Conservation (phyloP, 192 early-diverging fungal genomes). For the Phycomyces blakesleeanus region DNA sequence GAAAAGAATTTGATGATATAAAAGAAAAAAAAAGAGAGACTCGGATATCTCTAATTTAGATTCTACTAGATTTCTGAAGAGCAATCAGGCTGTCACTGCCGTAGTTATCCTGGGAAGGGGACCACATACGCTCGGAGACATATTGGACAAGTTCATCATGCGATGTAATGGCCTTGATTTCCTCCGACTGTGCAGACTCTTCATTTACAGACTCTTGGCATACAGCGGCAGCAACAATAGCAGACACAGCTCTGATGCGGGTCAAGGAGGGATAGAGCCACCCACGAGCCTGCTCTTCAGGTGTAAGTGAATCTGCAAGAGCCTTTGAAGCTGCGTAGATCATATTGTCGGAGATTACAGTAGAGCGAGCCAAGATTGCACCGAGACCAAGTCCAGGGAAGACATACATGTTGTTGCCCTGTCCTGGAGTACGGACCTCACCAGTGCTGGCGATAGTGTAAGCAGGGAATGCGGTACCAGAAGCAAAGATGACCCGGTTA, state of each 20-base stretch:
- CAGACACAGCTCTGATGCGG: constrained; percentile 84
- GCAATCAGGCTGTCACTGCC: too few relatives aligned
- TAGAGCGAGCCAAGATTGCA: constrained; percentile 68
- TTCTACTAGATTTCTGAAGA: too few relatives aligned
- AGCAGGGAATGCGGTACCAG: constrained; percentile 92
- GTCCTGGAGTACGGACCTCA: constrained; percentile 62
- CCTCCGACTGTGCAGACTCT: constrained; percentile 8
- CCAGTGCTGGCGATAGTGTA: constrained; percentile 63
- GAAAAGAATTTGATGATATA: too few relatives aligned
- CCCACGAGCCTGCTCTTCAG: constrained; percentile 64
- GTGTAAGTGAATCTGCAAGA: constrained; percentile 70
- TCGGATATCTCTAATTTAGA: too few relatives aligned
- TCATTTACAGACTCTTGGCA: constrained; percentile 36
- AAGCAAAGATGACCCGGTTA: constrained; percentile 90
- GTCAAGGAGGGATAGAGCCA: constrained; percentile 83
- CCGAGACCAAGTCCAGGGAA: constrained; percentile 95
- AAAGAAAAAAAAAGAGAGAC: too few relatives aligned
- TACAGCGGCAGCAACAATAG: constrained; percentile 81
- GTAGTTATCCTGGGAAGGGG: too few relatives aligned
- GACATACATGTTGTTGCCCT: constrained; percentile 97
- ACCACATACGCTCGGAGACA: constrained; percentile 12
- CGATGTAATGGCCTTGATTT: constrained; percentile 5
- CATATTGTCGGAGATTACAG: constrained; percentile 74
- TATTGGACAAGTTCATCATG: constrained; percentile 15
- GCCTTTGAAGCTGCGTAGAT: constrained; percentile 78